Evolutionary conservation across 169 alveolate species (phyloP), one percentile per base, ranked within the genome.

Genomic region (Plasmodium blacklocki): DNA sequence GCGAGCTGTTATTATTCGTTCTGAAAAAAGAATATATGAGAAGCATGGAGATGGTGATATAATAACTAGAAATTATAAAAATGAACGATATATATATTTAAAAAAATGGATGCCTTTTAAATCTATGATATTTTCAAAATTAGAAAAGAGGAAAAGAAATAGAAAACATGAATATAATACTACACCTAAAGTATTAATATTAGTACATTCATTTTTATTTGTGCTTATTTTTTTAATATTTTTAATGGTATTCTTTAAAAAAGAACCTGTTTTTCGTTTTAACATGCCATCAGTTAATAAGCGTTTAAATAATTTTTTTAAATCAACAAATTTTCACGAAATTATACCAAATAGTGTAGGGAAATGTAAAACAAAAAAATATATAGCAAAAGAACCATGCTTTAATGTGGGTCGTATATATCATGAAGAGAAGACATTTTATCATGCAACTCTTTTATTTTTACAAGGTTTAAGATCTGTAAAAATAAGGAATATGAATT

Each of bases 371-470:
- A 83, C 83, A 5, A 67, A 83, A 54, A 67, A 83, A 19, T 83
- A 83, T 60, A 8, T 83, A 39, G 91, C 91, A 0, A 83, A 83
- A 62, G 72, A 54, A 18, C 91, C 91, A 43, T 83, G 91, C 68
- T 83, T 32, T 63, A 70, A 83, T 26, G 47, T 83, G 1, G 91
- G 91, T 5, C 80, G 49, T 67, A 67, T 83, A 8, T 83, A 67
- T 43, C 91, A 83, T 73, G 91, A 83, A 73, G 85, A 83, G 18
- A 83, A 67, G 43, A 83, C 91, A 5, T 83, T 83, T 56, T 83
- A 83, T 62, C 91, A 68, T 83, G 91, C 91, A 9, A 83, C 91
- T 6, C 72, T 83, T n/a, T 62, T 83, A 23, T 83, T 54, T 58
- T 56, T 83, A 47, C 85, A 83, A 83, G 83, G 73, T 11, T 68